phyloP scores from a whole-genome alignment of 257 asterid genomes.

The Voacanga thouarsii region DNA sequence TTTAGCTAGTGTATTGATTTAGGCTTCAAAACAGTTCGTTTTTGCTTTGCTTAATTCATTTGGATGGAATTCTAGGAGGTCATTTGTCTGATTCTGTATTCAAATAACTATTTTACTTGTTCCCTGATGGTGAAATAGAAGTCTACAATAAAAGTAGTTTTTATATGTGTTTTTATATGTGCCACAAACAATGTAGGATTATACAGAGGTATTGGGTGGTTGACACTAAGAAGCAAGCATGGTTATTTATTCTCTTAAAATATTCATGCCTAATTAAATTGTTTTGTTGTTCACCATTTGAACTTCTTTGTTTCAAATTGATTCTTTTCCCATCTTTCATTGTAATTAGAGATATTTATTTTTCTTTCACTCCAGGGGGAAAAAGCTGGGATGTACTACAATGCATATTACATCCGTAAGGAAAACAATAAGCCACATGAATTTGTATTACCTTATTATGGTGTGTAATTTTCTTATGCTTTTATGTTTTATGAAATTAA shows the following conservation, averaged over 20 bases:
- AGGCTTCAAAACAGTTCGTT: too few species aligned
- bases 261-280: background rate
- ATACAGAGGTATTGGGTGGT: too few species aligned
- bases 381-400: slow-evolving; percentile 97
- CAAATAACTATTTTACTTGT: too few species aligned
- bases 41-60: too few species aligned
- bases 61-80: too few species aligned
- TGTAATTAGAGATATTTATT: background rate
- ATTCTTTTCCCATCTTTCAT: background rate
- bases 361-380: slow-evolving; percentile 75
- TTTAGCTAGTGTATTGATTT: too few species aligned
- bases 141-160: too few species aligned
- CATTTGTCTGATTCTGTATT: too few species aligned
- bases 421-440: slow-evolving; percentile 79
- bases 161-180: too few species aligned
- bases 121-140: too few species aligned
- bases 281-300: background rate
- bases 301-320: background rate
- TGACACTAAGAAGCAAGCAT: too few species aligned
- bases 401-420: slow-evolving; percentile 99
- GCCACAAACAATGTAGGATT: too few species aligned
- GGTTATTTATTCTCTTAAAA: background rate
- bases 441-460: slow-evolving; percentile 91
- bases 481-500: background rate
- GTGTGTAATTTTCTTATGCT: slow-evolving; percentile 36